These are phyloP conservation scores for Cladosporium sp. DNA, from an alignment of 2,329 filamentous ascomycete species.

Conservation along the genomic window DNA sequence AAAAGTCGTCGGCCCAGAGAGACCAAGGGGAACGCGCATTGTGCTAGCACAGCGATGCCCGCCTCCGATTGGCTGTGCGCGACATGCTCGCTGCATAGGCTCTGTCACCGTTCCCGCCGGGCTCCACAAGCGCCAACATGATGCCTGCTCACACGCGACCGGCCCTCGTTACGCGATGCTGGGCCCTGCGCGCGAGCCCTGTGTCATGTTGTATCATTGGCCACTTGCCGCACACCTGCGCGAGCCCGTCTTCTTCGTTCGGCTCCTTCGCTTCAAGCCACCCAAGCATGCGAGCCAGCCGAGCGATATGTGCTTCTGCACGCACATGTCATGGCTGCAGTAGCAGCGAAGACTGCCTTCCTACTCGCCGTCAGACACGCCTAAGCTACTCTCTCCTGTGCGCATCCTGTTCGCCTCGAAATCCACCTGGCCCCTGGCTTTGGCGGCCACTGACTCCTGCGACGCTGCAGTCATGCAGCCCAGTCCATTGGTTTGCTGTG, in stretches of 20 bases:
- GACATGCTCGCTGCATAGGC: neutral
- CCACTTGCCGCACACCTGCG: neutral
- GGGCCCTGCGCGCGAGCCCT: neutral
- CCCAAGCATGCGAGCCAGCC: neutral
- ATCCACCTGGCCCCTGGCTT: neutral
- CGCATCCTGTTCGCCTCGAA: neutral
- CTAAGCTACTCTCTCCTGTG: neutral
- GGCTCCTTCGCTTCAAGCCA: slow-evolving; percentile 9
- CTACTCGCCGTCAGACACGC: neutral
- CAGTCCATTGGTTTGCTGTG: neutral
- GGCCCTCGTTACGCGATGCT: neutral
- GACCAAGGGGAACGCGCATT: neutral
- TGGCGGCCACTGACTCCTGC: neutral
- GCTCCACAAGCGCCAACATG: neutral
- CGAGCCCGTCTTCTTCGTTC: neutral
- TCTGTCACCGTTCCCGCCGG: neutral
- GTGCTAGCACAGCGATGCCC: neutral
- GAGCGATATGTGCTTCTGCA: neutral
- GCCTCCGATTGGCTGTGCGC: slow-evolving; percentile 10
- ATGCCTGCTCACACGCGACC: slow-evolving; percentile 14
- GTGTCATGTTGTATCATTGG: neutral
- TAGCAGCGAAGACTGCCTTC: neutral
- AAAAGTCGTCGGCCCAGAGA: neutral
- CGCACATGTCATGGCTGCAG: slow-evolving; percentile 11
- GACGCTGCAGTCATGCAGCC: neutral